Base-by-base conservation (phyloP, 176 grass and related monocot species). In the Aegilops umbellulata region DNA sequence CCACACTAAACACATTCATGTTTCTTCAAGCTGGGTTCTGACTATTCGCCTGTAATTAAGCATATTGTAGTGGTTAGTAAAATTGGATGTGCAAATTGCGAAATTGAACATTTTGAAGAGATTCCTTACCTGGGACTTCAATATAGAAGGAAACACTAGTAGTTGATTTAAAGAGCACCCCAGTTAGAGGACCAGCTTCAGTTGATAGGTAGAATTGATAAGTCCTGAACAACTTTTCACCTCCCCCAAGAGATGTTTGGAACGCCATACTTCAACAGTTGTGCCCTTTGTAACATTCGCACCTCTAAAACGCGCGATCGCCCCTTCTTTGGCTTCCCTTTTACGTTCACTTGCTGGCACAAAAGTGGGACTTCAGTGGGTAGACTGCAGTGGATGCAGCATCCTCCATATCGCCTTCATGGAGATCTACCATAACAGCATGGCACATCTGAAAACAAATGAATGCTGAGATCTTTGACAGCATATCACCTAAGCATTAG, bases 1-100 rank as follows among this genome's bases (percentile, higher is more conserved):
- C 86, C 44, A 78, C 58, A 38, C 79, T 94, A 57, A 89, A 78
- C 62, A 91, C 62, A 20, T 87, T 77, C n/a, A 87, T 86, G 67
- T 89, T 89, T 64, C 79, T 91, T 26, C 86, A 31, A 30, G 66
- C 29, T 32, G 86, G 68, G 35, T 91, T 81, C 57, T 88, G 38
- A 17, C 30, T 49, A 69, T 90, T 90, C 70, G 31, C 46, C 16
- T 66, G 70, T 42, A 78, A 69, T 41, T 49, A 74, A 60, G 74
- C 65, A 49, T 66, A 82, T 29, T 84, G 86, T 42, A 76, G 67
- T 30, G 25, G 13, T 80, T 80, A 23, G 36, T 17, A 34, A 47
- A 16, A 74, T n/a, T 26, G 17, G 46, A 51, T 11, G 62, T 8
- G 68, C 15, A 85, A 5, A 32, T 73, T 35, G 7, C 2, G 34